Evolutionary conservation across 176 grass and related monocot genomes (phyloP).

Genomic region (Avena eriantha): DNA sequence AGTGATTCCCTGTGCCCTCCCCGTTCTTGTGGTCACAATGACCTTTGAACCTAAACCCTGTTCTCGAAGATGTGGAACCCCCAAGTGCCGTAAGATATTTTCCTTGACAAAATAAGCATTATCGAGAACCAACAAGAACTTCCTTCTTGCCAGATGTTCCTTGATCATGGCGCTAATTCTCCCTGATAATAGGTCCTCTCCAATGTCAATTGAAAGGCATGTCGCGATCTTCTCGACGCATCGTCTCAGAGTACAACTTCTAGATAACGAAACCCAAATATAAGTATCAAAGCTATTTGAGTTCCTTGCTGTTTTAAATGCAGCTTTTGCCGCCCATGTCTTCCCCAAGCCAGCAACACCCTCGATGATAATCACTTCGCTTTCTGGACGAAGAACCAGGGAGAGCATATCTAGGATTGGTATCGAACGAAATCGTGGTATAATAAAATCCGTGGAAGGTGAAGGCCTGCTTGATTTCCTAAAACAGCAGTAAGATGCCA

Average conservation of each 20-base stretch:
- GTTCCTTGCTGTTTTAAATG: not conserved
- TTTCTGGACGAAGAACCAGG: not conserved
- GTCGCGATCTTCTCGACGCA: slow-evolving; percentile 35
- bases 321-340: slow-evolving; percentile 47
- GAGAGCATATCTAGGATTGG: slow-evolving; percentile 22
- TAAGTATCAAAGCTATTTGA: not conserved
- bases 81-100: slow-evolving; percentile 17
- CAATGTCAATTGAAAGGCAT: not conserved
- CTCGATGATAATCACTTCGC: slow-evolving; percentile 29
- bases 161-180: not conserved
- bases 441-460: not conserved
- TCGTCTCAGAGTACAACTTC: not conserved
- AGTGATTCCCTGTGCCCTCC: not conserved
- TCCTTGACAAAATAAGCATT: slow-evolving; percentile 54
- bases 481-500: slow-evolving; percentile 28
- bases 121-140: slow-evolving; percentile 49
- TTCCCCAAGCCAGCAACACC: slow-evolving; percentile 39
- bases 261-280: slow-evolving; percentile 36
- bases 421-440: not conserved
- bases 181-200: not conserved
- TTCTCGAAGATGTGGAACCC: slow-evolving; percentile 20
- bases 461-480: not conserved
- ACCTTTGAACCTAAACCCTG: slow-evolving; percentile 37
- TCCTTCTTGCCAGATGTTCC: not conserved
- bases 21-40: slow-evolving; percentile 36